Evolutionary conservation across 164 flowering plant species (phyloP), one percentile per base, ranked within the genome.

Genomic region (Amborella trichopoda): DNA sequence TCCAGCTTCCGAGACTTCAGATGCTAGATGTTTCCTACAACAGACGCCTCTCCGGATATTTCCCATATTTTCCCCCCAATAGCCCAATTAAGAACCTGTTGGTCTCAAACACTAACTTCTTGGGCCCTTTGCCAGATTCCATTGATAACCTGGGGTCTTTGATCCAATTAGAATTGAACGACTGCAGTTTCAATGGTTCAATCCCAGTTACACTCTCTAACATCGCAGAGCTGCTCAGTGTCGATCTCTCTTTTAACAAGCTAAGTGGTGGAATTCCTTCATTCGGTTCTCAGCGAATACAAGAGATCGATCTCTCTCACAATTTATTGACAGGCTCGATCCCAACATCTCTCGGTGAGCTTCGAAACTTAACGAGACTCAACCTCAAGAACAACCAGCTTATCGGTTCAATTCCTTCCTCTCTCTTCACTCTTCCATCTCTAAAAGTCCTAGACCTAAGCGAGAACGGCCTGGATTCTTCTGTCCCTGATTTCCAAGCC

Each of bases 171-270:
- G 64, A 62, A 5, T 50, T 76, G 4, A 1, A 10, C 2, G 13
- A 10, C n/a, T 62, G 71, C 47, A 17, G 24, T 8, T 72, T 74
- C 26, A 46, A 23, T n/a, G 87, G 78, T 28, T 0, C 28, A n/a
- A 38, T 79, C 2, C 87, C 80, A 2, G 16, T 14, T 3, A 58
- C 73, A 0, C 19, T 72, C 26, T 37, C 26, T 5, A 46, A 49
- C 2, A 69, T 76, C 17, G 27, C 34, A 3, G 45, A 54, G 21
- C 63, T 77, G 5, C 54, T 23, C 21, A 47, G 55, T 53, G 8
- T 80, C 52, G 83, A 80, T 28, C 25, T 80, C 3, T 71, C 79
- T 2, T 3, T 1, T 5, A 80, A 80, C 54, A 16, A 12, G 0
- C 59, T 78, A 42, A 61, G 23, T 30, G 76, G 78, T 45, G 9